Conservation (phyloP, 2,329 filamentous ascomycete genomes). For the Cladosporium velox region DNA sequence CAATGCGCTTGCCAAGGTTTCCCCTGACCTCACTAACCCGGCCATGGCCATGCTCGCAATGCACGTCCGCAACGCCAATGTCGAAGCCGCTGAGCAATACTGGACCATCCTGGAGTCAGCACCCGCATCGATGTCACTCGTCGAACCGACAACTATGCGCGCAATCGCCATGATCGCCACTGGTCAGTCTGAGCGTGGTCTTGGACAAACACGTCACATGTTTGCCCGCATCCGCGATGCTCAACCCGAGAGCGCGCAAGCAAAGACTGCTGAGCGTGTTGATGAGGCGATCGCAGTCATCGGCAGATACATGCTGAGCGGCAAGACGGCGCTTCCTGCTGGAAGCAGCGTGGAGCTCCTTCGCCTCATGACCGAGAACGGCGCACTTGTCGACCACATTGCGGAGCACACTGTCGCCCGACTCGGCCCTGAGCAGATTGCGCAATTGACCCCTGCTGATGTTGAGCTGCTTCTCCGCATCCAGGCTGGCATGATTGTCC, state of each 20-base stretch:
- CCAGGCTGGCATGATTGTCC: slow-evolving; percentile 54
- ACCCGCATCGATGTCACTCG: slow-evolving; percentile 66
- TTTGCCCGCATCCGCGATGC: slow-evolving; percentile 76
- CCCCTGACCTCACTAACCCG: slow-evolving; percentile 53
- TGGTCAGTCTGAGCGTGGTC: slow-evolving; percentile 78
- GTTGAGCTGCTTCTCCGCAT: slow-evolving; percentile 63
- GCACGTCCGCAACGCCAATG: slow-evolving; percentile 78
- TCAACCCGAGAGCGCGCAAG: slow-evolving; percentile 49
- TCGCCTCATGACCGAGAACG: slow-evolving; percentile 67
- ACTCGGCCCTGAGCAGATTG: slow-evolving; percentile 61
- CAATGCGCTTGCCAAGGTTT: slow-evolving; percentile 52
- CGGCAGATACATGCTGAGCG: slow-evolving; percentile 58
- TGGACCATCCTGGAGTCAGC: slow-evolving; percentile 72
- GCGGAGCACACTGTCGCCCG: slow-evolving; percentile 62
- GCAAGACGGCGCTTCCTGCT: slow-evolving; percentile 53
- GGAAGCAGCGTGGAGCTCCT: slow-evolving; percentile 61
- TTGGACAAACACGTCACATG: slow-evolving; percentile 80
- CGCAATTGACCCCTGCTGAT: slow-evolving; percentile 55
- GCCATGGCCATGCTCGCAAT: slow-evolving; percentile 84
- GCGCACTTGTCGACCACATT: slow-evolving; percentile 60
- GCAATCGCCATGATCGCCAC: slow-evolving; percentile 83
- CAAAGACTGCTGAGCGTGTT: slow-evolving; percentile 72
- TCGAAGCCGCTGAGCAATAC: slow-evolving; percentile 73
- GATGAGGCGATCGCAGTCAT: slow-evolving; percentile 80
- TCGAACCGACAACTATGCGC: slow-evolving; percentile 90